Conservation (phyloP, 116 monocot species). For the Phalaenopsis hybrid region DNA sequence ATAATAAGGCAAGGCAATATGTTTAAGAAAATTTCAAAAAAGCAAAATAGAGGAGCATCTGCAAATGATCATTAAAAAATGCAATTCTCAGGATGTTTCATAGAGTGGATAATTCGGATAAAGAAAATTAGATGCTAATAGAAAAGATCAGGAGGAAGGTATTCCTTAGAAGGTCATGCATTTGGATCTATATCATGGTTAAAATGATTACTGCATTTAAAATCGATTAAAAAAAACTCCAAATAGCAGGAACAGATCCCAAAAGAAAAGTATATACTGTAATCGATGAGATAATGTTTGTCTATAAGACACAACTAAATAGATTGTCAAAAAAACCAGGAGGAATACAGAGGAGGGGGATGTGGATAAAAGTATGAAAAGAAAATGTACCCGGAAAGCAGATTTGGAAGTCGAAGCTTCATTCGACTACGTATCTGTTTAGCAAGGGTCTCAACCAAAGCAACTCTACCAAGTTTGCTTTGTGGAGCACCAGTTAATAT, state of each 20-base stretch:
- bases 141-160: no score
- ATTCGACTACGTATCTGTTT: conserved; percentile 83
- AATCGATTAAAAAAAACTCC: background rate
- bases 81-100: no score
- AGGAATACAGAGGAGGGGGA: background rate
- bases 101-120: no score
- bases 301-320: background rate
- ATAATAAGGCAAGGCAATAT: no score
- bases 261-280: background rate
- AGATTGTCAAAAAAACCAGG: background rate
- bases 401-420: conserved; percentile 88
- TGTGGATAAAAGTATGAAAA: background rate
- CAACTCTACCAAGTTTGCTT: conserved; percentile 78
- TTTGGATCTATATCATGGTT: no score
- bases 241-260: background rate
- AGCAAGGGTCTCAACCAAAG: conserved; percentile 83
- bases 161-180: no score
- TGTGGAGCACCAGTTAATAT: conserved; percentile 73
- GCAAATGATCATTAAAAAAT: no score
- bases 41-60: no score
- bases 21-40: no score
- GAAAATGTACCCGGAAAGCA: conserved; percentile 69
- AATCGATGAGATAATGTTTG: background rate
- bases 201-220: background rate
- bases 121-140: no score